Base-by-base conservation (phyloP, 2,329 filamentous ascomycete species). In the Colletotrichum somersetense region DNA sequence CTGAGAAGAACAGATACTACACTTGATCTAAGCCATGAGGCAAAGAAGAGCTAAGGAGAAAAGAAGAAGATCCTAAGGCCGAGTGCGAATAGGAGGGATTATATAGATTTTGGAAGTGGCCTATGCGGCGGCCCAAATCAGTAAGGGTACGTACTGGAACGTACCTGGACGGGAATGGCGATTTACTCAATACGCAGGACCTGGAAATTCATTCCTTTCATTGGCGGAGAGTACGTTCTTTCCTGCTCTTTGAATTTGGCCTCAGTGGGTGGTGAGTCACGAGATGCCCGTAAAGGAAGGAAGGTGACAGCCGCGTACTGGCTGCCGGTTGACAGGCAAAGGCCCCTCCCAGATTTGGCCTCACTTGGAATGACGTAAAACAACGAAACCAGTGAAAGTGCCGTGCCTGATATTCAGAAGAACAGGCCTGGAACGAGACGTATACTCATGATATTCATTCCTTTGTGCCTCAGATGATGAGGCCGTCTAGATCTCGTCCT, bases 1-100 rank as follows among this genome's bases (percentile, higher is more conserved):
- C 91, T 92, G 89, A 91, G 91, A 92, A 92, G 91, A 92, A 92
- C 89, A 91, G 89, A 91, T 91, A 91, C 90, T 91, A 91, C 89
- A 91, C 89, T 91, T 91, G 89, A 91, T 91, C 89, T 91, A 89
- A 89, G 75, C 75, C 74, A 72, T 66, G 73, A 73, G 72, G 72
- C 81, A 82, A 83, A 84, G 85, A 86, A 85, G 69, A 84, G 83
- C 58, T 68, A 53, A 66, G 48, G 61, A 62, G 38, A 71, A 73
- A 61, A 63, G 71, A 55, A 59, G 46, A 81, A 84, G 83, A 84
- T 56, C 5, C 26, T 1, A 56, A 63, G 42, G 53, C 5, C 0
- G 16, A 0, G 18, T 12, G 48, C 40, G n/a, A 23, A 11, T 23
- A 20, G 20, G 33, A 16, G 23, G 38, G 1, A 1, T 44, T 72